phyloP scores from a whole-genome alignment of 2,329 filamentous ascomycete genomes.

The Aspergillus sp. region DNA sequence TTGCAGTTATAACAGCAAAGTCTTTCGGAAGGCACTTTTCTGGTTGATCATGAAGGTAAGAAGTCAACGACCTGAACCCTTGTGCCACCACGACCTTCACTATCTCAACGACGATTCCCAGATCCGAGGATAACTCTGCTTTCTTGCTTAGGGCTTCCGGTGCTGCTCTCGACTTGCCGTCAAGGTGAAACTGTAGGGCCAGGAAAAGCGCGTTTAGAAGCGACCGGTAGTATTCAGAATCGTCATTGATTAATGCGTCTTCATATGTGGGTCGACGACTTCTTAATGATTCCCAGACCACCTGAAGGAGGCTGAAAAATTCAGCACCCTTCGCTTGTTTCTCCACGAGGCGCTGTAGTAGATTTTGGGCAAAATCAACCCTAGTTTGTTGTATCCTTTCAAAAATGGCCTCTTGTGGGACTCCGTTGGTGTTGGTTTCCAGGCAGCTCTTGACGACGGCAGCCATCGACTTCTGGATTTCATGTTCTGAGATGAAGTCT shows the following conservation, averaged over 20 bases:
- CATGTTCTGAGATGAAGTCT: slow-evolving; percentile 52
- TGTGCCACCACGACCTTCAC: slow-evolving; percentile 75
- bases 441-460: slow-evolving; percentile 76
- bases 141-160: slow-evolving; percentile 37
- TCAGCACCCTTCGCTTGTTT: slow-evolving; percentile 50
- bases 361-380: slow-evolving; percentile 75
- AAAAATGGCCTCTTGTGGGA: slow-evolving; percentile 79
- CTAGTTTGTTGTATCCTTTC: slow-evolving; percentile 72
- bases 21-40: slow-evolving; percentile 70
- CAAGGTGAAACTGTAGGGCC: slow-evolving; percentile 59
- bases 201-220: slow-evolving; percentile 84
- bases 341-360: slow-evolving; percentile 76
- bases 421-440: slow-evolving; percentile 69
- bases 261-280: slow-evolving; percentile 59
- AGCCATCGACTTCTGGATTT: slow-evolving; percentile 68
- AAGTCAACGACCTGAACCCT: slow-evolving; percentile 79
- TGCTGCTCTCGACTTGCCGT: slow-evolving; percentile 32
- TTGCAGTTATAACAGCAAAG: slow-evolving; percentile 80
- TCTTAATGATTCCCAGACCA: slow-evolving; percentile 62
- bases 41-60: slow-evolving; percentile 75
- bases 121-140: slow-evolving; percentile 40
- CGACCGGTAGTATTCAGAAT: slow-evolving; percentile 74
- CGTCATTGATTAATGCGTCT: slow-evolving; percentile 54
- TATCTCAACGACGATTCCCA: slow-evolving; percentile 72
- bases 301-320: slow-evolving; percentile 55